Conservation (phyloP, 2,329 filamentous ascomycete genomes). For the Alternaria postmessia region DNA sequence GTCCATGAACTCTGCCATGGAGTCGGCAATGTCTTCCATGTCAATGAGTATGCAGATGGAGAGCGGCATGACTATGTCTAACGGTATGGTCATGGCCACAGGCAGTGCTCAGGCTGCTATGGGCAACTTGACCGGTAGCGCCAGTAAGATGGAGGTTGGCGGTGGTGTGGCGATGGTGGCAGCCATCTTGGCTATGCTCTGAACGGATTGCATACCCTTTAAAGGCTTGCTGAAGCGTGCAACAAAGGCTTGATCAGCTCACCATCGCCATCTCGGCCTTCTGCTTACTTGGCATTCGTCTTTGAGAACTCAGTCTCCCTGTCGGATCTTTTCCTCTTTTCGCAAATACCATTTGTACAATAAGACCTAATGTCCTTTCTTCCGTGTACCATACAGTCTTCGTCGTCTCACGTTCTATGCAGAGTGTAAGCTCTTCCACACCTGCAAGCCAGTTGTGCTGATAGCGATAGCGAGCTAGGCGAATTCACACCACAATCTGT, state of each 20-base stretch:
- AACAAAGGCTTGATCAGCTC: background rate
- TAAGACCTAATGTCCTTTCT: background rate
- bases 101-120: conserved; percentile 38
- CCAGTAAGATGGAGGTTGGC: conserved; percentile 11
- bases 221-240: background rate
- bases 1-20: conserved; percentile 26
- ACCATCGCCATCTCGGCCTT: background rate
- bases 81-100: conserved; percentile 17
- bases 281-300: background rate
- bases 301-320: background rate
- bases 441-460: background rate
- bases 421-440: background rate
- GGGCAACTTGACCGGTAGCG: conserved; percentile 20
- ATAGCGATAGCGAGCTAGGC: background rate
- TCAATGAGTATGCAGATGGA: conserved; percentile 38
- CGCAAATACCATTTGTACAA: background rate
- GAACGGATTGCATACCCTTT: background rate
- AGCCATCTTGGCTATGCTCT: conserved; percentile 21
- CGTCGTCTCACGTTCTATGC: background rate
- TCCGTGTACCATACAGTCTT: background rate
- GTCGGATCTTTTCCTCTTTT: background rate
- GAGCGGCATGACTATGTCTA: conserved; percentile 49
- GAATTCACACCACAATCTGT: background rate
- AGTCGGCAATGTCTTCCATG: conserved; percentile 47
- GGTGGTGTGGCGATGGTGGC: conserved; percentile 18